Conservation (phyloP, 768 basidiomycete species). For the Suillus cothurnatus region DNA sequence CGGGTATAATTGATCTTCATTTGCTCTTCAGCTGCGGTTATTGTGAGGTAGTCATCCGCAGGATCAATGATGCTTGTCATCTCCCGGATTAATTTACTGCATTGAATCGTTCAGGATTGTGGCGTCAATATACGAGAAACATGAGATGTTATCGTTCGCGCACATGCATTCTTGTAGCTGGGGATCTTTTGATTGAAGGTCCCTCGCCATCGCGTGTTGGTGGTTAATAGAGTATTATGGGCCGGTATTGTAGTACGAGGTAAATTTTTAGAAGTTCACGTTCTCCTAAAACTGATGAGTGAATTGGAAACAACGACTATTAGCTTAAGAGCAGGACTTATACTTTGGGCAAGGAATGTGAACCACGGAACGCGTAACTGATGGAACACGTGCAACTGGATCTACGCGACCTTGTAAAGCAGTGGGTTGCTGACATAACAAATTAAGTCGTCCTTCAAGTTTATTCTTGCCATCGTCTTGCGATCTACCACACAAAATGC, state of each 20-base stretch:
- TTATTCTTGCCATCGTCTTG: slow-evolving; percentile 15
- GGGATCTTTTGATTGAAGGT: slow-evolving; percentile 35
- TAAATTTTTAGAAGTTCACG: too few species aligned
- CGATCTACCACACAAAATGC: slow-evolving; percentile 60
- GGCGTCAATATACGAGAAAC: not conserved
- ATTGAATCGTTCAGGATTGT: not conserved
- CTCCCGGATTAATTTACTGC: slow-evolving; percentile 66
- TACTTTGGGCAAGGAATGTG: too few species aligned
- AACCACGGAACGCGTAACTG: too few species aligned
- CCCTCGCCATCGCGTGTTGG: slow-evolving; percentile 24
- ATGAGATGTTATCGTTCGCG: slow-evolving; percentile 4
- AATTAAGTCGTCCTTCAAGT: too few species aligned
- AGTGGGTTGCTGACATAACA: too few species aligned
- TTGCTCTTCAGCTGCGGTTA: slow-evolving; percentile 72
- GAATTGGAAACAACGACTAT: too few species aligned
- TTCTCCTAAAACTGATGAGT: too few species aligned
- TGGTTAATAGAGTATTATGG: not conserved
- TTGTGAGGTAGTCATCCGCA: slow-evolving; percentile 76
- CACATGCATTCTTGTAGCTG: slow-evolving; percentile 37
- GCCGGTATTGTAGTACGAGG: too few species aligned
- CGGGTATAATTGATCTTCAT: slow-evolving; percentile 58
- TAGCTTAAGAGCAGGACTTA: too few species aligned
- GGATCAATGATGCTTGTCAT: slow-evolving; percentile 77
- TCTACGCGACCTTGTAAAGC: too few species aligned
- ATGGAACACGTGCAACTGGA: too few species aligned